Base-by-base conservation (phyloP, 768 basidiomycete species). In the Pleurotus platypus region DNA sequence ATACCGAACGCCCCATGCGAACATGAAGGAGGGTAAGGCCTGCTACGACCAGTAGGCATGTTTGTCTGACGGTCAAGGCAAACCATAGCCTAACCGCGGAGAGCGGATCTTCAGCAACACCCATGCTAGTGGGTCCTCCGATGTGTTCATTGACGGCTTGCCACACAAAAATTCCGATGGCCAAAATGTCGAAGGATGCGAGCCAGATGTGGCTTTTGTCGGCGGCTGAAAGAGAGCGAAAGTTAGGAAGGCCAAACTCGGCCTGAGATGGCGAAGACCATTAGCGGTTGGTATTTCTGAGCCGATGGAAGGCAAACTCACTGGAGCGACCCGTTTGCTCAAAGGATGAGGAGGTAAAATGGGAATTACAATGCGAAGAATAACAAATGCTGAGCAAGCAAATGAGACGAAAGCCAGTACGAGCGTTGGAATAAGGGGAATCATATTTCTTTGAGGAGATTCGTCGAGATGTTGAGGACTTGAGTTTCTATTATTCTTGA, bases 201-300 rank as follows among this genome's bases (percentile, higher is more conserved):
- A 91, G 74, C 87, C 89, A 91, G 47, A 90, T 63, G 66, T 89
- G 87, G 59, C 75, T 79, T 72, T 88, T 86, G 69, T 89, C 84
- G 51, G 84, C 82, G 38, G 80, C 72, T 39, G 88, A 85, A 59
- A 91, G 77, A 13, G 81, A 80, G 62, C 78, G 78, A 69, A 83
- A 87, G 66, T 83, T 84, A 59, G 86, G 87, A 58, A 87, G 78
- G 60, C 86, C 86, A 68, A 89, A 90, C 73, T 89, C 86, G 63
- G 87, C 80, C 89, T 90, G 67, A 35, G 69, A 35, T 3, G 30
- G 30, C 2, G 30, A 11, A 35, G 1, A 35, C 11, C 30, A 9
- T 35, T 35, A 35, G 30, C 9, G 9, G 8, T 35, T 35, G 30
- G 9, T 35, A 35, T 35, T 35, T 35, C 24, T 35, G 9, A 35